These are phyloP conservation scores for Kalmusia sp. DNA, from an alignment of 2,329 filamentous ascomycete genomes.

Conservation along the genomic window DNA sequence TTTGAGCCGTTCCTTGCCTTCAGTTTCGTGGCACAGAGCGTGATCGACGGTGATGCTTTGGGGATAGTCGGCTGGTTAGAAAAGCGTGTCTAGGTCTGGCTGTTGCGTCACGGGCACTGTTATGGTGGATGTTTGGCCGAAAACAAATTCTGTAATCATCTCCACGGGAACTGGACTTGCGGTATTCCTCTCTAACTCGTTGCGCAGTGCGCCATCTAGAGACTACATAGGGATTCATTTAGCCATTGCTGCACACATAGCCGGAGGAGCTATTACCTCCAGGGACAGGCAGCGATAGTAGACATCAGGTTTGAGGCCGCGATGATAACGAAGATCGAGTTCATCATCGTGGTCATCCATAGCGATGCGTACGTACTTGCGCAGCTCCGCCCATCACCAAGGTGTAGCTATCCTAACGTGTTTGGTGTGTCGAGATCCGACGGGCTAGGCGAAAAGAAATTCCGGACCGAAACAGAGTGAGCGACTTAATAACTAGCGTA, in stretches of 20 bases:
- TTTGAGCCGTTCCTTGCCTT: conserved; percentile 37
- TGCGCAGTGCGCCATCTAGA: conserved; percentile 36
- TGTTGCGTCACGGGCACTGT: conserved; percentile 39
- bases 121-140: conserved; percentile 35
- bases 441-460: neutral
- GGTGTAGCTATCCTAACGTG: neutral
- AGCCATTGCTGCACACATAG: conserved; percentile 14
- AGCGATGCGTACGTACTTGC: conserved; percentile 1
- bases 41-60: conserved; percentile 39
- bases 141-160: conserved; percentile 43
- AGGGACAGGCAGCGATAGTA: conserved; percentile 40
- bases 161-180: conserved; percentile 37
- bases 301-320: conserved; percentile 35
- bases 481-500: neutral
- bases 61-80: conserved; percentile 33
- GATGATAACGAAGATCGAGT: conserved; percentile 39
- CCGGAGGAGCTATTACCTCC: conserved; percentile 27
- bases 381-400: neutral
- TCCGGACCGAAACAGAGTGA: neutral
- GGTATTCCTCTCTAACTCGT: conserved; percentile 36
- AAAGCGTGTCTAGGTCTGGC: conserved; percentile 29
- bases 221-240: conserved; percentile 27
- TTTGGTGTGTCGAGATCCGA: neutral
- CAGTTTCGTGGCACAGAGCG: conserved; percentile 32
- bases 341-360: conserved; percentile 43